Base-by-base conservation (phyloP, 2,329 filamentous ascomycete species). In the Cyphellophora europaea region DNA sequence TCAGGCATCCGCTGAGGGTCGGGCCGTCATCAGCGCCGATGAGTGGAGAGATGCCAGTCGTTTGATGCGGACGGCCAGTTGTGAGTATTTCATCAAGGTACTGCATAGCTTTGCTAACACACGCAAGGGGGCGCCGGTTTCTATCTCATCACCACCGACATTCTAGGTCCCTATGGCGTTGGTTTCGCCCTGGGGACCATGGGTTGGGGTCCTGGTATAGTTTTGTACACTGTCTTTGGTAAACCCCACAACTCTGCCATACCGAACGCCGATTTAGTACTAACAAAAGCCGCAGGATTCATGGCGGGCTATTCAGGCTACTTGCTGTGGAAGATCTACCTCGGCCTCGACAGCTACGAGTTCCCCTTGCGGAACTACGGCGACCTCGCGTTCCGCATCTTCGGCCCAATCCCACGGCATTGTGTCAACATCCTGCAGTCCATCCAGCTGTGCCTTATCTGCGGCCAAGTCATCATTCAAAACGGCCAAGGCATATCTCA, bases 61-160 rank as follows among this genome's bases (percentile, higher is more conserved):
- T 13, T 60, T 62, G 3, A 42, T 66, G 34, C 55, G 67, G 5
- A 70, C 66, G 0, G 66, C 66, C 1, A 58, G 57, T 1, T 49
- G 45, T n/a, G 33, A 25, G 11, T 10, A 8, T 25, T n/a, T n/a
- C n/a, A n/a, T n/a, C n/a, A n/a, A 11, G 8, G 8, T 25, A 25
- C 21, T 25, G n/a, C n/a, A 25, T 10, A 11, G 10, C 11, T 25
- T 11, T 10, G 59, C 61, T n/a, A n/a, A n/a, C n/a, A n/a, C n/a
- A n/a, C n/a, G n/a, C n/a, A n/a, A n/a, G n/a, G n/a, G 54, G 63
- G 65, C 5, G 59, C 63, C 19, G 54, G 62, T 27, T 71, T 71
- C 43, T 68, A 66, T 33, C 53, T 69, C 32, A 68, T 69, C 45
- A 67, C 65, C 6, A 68, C 65, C 1, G 65, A 68, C 40, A 62